These are phyloP conservation scores for Pisolithus thermaeus DNA, from an alignment of 1,284 basidiomycete species.

Conservation along the genomic window DNA sequence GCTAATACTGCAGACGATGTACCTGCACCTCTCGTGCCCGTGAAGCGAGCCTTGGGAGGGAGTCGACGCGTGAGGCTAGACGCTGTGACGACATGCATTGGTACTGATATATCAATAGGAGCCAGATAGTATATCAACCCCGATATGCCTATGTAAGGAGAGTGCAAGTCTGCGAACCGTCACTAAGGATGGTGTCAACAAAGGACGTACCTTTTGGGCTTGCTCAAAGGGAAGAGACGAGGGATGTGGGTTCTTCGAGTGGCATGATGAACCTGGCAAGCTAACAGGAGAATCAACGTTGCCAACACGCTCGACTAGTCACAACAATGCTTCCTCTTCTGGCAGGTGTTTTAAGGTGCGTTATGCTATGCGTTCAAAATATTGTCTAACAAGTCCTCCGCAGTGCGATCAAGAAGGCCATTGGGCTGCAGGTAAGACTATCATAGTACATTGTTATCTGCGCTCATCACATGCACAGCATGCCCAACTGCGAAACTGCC, in stretches of 20 bases:
- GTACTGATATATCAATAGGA: too few species aligned
- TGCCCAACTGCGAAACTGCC: slow-evolving; percentile 22
- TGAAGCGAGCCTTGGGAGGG: slow-evolving; percentile 42
- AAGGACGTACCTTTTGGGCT: slow-evolving; percentile 74
- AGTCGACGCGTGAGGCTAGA: slow-evolving; percentile 30
- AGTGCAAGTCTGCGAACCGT: slow-evolving; percentile 56
- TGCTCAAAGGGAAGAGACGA: slow-evolving; percentile 58
- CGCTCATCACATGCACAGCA: slow-evolving; percentile 6
- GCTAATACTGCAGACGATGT: slow-evolving; percentile 32
- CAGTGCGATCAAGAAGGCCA: slow-evolving; percentile 50
- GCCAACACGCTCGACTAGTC: slow-evolving; percentile 18
- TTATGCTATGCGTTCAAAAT: background rate
- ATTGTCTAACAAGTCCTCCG: background rate
- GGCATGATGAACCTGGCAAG: slow-evolving; percentile 60
- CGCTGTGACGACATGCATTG: background rate
- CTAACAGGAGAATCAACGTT: slow-evolving; percentile 4
- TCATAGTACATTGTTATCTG: background rate
- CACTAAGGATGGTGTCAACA: slow-evolving; percentile 64
- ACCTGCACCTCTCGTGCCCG: slow-evolving; percentile 36
- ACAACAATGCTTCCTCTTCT: slow-evolving; percentile 15
- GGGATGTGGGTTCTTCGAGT: slow-evolving; percentile 77
- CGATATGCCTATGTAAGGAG: slow-evolving; percentile 66
- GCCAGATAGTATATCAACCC: slow-evolving; percentile 14
- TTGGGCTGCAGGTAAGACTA: slow-evolving; percentile 50
- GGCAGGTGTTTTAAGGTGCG: slow-evolving; percentile 22